Base-by-base conservation (phyloP, 768 basidiomycete species). In the Amanita jacksonii region DNA sequence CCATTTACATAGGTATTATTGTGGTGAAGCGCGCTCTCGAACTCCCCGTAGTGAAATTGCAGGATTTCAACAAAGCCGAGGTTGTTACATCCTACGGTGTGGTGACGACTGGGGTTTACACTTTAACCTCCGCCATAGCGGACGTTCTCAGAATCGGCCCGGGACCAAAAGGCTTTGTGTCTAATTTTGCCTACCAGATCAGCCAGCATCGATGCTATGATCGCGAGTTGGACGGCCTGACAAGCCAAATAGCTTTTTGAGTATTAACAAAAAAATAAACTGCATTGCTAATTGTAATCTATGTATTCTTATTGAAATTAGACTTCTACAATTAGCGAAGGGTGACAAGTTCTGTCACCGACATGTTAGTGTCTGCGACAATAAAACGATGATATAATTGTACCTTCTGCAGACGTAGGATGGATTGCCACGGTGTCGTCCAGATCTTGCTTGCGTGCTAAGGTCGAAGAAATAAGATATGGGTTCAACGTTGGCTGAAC, bases 361-460 rank as follows among this genome's bases (percentile, higher is more conserved):
- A n/a, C 43, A 23, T 27, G 42, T 23, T 30, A 27, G 45, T 62
- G 38, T 62, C 46, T 27, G 33, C 5, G 18, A n/a, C 12, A 27
- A 41, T 36, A 22, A 30, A 13, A 8, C 32, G 24, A 39, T n/a
- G 20, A 34, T n/a, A 8, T 25, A 23, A 18, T 10, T 74, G 28
- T 51, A 85, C 85, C 85, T 69, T 88, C 85, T 31, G 72, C 81
- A 10, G 81, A 86, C 2, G 87, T 90, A 30, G 90, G 90, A 62
- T 93, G 91, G 50, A 94, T 94, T 8, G 91, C 91, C 23, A 93
- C 85, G 1, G 85, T 89, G 53, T 87, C 77, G 54, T 92, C 91
- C 39, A 94, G 61, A 54, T 94, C 85, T 54, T 73, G 61, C 66
- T 92, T 91, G 18, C 72, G 75, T 4, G 89, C 88, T 74, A 5